Base-by-base conservation (phyloP, 1,284 basidiomycete genomes). In the Cystobasidium slooffiae region DNA sequence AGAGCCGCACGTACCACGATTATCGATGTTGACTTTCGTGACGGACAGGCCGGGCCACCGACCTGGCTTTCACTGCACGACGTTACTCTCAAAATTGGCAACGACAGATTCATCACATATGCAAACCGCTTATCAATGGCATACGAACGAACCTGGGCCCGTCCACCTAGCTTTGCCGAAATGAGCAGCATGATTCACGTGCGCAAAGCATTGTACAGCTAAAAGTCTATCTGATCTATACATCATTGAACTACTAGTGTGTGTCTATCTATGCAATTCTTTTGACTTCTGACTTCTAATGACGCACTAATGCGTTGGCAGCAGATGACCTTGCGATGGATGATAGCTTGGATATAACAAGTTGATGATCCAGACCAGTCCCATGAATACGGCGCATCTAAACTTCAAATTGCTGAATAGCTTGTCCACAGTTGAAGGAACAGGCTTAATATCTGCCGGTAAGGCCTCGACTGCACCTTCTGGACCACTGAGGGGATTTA, bases 281-380 rank as follows among this genome's bases (percentile, higher is more conserved):
- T 53, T 20, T 14, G 24, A 53, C 37, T 37, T 12, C 20, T 6
- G 14, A 9, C 1, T 9, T 41, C 12, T 14, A 31, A 12, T 12
- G 8, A 47, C 43, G 10, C 20, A 61, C 44, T 63, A 66, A 41
- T 66, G 64, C 6, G 64, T 66, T 20, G 64, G 64, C 51, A 66
- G 51, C 22, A 75, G 59, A 52, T 75, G 73, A 24, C 73, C 73
- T 59, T 68, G 58, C 24, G 47, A 24, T 39, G 73, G 66, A 37
- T 61, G 55, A n/a, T 24, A 66, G 46, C 46, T 63, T 22, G 73
- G 73, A 37, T 75, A 75, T 0, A 68, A 49, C n/a, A 75, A 39
- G 37, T 75, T 75, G 58, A 75, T 68, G 41, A 69, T 24, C 73
- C 73, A 75, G 37, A 75, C 61, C 37, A 75, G 24, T 20, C 44